Percentiles rank a stretch among this genome's conserved stretches.
These are phyloP conservation scores for Paecilomyces sp. DNA, from an alignment of 2,329 filamentous ascomycete genomes.

Conservation along the genomic window DNA sequence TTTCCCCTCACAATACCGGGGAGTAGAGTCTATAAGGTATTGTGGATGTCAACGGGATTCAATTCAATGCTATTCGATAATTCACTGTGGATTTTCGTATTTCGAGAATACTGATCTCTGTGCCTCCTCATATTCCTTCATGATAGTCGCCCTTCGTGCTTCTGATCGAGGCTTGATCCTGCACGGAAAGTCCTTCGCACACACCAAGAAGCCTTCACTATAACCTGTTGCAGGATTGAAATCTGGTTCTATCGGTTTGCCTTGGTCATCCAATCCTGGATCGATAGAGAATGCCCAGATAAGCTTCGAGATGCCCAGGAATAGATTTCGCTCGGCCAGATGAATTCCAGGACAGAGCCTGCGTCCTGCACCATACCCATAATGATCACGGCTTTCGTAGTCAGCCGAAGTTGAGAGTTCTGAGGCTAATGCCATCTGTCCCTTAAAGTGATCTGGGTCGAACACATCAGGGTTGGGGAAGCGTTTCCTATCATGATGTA, in stretches of 20 bases:
- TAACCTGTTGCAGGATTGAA: constrained; percentile 13
- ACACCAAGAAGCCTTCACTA: constrained; percentile 27
- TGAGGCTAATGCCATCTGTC: constrained; percentile 9
- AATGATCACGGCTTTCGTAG: constrained; percentile 25
- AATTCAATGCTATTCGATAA: no score
- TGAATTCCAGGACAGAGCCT: constrained; percentile 34
- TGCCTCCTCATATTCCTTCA: constrained; percentile 21
- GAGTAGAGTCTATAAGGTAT: no score
- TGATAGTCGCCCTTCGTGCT: constrained; percentile 22
- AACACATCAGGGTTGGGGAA: constrained; percentile 28
- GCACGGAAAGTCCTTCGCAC: constrained; percentile 25
- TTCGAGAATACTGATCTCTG: constrained; percentile 1
- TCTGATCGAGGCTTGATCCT: constrained; percentile 21
- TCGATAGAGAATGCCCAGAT: constrained; percentile 41
- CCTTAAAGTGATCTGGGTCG: constrained; percentile 21
- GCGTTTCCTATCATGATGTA: constrained; percentile 41
- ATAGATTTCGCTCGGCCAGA: constrained; percentile 45
- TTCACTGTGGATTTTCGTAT: no score
- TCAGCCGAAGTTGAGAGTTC: constrained; percentile 22
- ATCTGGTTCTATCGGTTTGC: constrained; percentile 11
- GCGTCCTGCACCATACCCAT: constrained; percentile 14
- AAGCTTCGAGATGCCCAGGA: constrained; percentile 40
- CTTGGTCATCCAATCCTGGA: constrained; percentile 5
- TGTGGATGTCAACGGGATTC: no score
- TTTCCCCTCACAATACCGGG: no score